These are phyloP conservation scores for Solanum sitiens DNA, from an alignment of 257 asterid species.

Conservation along the genomic window DNA sequence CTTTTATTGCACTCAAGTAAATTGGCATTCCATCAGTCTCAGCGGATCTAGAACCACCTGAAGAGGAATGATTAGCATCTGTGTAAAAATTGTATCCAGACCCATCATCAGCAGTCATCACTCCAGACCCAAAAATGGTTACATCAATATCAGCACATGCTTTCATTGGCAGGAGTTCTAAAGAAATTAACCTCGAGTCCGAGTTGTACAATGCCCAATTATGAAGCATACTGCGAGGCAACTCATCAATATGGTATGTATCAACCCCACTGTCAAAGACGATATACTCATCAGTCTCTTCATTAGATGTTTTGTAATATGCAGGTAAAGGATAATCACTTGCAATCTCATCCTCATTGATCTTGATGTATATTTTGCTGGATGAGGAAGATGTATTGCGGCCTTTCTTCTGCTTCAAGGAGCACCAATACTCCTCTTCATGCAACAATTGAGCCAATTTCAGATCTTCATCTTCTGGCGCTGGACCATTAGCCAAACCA, in stretches of 20 bases:
- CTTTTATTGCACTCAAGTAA: constrained; percentile 81
- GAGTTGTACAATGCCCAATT: constrained; percentile 93
- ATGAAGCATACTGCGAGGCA: constrained; percentile 78
- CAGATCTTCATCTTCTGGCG: constrained; percentile 55
- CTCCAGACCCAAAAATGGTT: constrained; percentile 81
- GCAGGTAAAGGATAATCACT: constrained; percentile 93
- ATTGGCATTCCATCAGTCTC: constrained; percentile 71
- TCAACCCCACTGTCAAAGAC: constrained; percentile 59
- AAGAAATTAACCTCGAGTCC: constrained; percentile 76
- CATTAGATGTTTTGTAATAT: constrained; percentile 54
- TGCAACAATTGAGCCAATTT: constrained; percentile 72
- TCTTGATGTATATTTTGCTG: constrained; percentile 68
- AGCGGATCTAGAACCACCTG: constrained; percentile 39
- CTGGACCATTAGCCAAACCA: constrained; percentile 14
- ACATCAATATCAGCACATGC: constrained; percentile 92
- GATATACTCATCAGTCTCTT: constrained; percentile 82
- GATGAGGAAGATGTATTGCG: constrained; percentile 39
- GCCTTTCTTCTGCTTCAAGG: constrained; percentile 65
- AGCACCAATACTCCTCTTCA: constrained; percentile 74
- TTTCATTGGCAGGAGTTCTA: constrained; percentile 88
- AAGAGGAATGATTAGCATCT: constrained; percentile 39
- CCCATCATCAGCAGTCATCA: constrained; percentile 80
- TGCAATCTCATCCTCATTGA: constrained; percentile 96
- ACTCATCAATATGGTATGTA: constrained; percentile 42
- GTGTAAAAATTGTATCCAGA: constrained; percentile 72